A percentile compares a stretch with the other conserved stretches of the same genome.
Conservation (phyloP, 768 basidiomycete species). For the Rhizopogon roseolus region DNA sequence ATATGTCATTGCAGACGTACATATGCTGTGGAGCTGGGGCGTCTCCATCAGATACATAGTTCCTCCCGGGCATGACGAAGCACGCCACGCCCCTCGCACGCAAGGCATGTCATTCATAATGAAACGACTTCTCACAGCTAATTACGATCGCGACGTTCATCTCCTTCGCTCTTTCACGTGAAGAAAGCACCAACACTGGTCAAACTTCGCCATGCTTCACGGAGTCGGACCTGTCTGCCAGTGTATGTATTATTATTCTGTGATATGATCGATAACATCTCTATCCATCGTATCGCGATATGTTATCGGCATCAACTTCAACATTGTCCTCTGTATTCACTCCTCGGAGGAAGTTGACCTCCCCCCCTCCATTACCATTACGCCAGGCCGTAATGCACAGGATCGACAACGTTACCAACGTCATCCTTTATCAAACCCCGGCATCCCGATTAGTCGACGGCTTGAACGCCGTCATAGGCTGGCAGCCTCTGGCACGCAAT, state of each 20-base stretch:
- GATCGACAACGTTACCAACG: too few relatives aligned
- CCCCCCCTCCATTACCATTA: not conserved
- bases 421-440: too few relatives aligned
- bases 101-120: not conserved
- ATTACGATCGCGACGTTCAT: not conserved
- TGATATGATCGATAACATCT: not conserved
- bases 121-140: not conserved
- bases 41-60: not conserved
- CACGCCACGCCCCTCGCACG: not conserved
- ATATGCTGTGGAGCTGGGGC: too few relatives aligned
- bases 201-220: not conserved
- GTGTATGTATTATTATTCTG: not conserved
- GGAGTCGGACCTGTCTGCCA: not conserved
- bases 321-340: conserved; percentile 3
- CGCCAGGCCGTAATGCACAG: not conserved
- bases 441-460: conserved; percentile 41
- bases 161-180: not conserved
- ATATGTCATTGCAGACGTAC: too few relatives aligned
- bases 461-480: conserved; percentile 87
- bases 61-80: not conserved
- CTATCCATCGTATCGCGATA: not conserved
- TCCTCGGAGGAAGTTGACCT: conserved; percentile 11
- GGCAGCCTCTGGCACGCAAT: conserved; percentile 68
- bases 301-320: conserved; percentile 1
- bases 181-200: too few relatives aligned